Percentiles rank a stretch among this genome's conserved stretches.
Evolutionary conservation across 2,329 filamentous ascomycete species (phyloP).

Genomic region (Metarhizium guizhouense): DNA sequence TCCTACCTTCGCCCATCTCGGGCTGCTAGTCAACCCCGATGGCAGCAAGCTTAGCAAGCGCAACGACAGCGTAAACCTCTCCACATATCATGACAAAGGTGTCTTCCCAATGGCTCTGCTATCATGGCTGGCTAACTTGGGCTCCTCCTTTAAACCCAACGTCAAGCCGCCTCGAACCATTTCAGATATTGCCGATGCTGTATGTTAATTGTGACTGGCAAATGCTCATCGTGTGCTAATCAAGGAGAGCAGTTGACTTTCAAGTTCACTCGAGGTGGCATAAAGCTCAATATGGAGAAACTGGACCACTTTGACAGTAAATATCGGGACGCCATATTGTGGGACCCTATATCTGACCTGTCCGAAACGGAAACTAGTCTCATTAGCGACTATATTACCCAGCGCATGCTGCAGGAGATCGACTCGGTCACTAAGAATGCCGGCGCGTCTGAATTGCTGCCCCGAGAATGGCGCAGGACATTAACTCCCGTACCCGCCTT

Average conservation of each 20-base stretch:
- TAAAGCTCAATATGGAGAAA: conserved; percentile 72
- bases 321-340: conserved; percentile 37
- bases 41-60: conserved; percentile 82
- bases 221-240: conserved; percentile 14
- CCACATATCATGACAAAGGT: conserved; percentile 38
- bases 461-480: conserved; percentile 13
- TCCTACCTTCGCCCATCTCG: conserved; percentile 72
- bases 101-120: conserved; percentile 43
- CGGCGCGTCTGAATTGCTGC: conserved; percentile 1
- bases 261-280: conserved; percentile 86
- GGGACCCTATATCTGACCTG: conserved; percentile 13
- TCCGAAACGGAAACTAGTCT: conserved; percentile 15
- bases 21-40: conserved; percentile 60
- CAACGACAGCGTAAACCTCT: conserved; percentile 43
- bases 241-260: conserved; percentile 54
- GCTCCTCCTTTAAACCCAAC: conserved; percentile 22
- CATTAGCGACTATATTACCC: conserved; percentile 13
- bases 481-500: conserved; percentile 19
- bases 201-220: conserved; percentile 27
- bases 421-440: conserved; percentile 12
- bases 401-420: conserved; percentile 15
- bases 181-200: conserved; percentile 59
- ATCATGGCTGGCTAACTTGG: conserved; percentile 76
- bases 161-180: conserved; percentile 37
- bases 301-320: conserved; percentile 69